Evolutionary conservation across 805 yeast species (phyloP).

Genomic region (Schwanniomyces occidentalis): DNA sequence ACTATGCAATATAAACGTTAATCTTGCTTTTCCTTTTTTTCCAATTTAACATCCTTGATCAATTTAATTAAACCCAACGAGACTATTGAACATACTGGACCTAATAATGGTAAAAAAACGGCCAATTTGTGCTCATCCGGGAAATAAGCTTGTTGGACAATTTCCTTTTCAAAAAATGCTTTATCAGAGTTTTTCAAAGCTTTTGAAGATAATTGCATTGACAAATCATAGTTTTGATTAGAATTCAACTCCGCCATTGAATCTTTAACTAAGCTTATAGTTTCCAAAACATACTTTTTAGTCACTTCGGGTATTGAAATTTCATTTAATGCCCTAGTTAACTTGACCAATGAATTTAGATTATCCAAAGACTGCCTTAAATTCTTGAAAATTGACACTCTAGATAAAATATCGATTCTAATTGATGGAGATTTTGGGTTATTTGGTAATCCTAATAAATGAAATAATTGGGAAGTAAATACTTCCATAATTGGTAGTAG

Average conservation of each 20-base stretch:
- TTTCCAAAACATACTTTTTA: conserved; percentile 50
- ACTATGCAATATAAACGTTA: not conserved
- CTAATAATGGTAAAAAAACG: conserved; percentile 85
- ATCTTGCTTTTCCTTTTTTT: conserved; percentile 14
- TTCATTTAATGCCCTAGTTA: conserved; percentile 66
- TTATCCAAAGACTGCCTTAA: conserved; percentile 65
- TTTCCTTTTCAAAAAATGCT: conserved; percentile 91
- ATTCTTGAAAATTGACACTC: conserved; percentile 60
- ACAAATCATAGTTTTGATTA: conserved; percentile 27
- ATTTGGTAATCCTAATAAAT: conserved; percentile 67
- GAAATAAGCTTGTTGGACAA: conserved; percentile 93
- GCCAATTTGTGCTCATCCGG: conserved; percentile 97
- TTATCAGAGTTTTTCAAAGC: conserved; percentile 62
- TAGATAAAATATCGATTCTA: conserved; percentile 64
- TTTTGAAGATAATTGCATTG: conserved; percentile 43
- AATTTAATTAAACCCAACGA: conserved; percentile 51
- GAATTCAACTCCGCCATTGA: conserved; percentile 33
- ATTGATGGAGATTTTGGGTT: conserved; percentile 58
- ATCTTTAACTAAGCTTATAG: conserved; percentile 44
- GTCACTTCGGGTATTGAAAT: conserved; percentile 85
- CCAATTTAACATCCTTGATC: conserved; percentile 35
- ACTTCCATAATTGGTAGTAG: conserved; percentile 60
- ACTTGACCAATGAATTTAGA: conserved; percentile 66
- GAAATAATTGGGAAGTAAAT: conserved; percentile 74
- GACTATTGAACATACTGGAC: conserved; percentile 76